Percentiles rank a stretch among this genome's conserved stretches.
Conservation (phyloP, 2,329 filamentous ascomycete genomes). For the Parafenestella ontariensis region DNA sequence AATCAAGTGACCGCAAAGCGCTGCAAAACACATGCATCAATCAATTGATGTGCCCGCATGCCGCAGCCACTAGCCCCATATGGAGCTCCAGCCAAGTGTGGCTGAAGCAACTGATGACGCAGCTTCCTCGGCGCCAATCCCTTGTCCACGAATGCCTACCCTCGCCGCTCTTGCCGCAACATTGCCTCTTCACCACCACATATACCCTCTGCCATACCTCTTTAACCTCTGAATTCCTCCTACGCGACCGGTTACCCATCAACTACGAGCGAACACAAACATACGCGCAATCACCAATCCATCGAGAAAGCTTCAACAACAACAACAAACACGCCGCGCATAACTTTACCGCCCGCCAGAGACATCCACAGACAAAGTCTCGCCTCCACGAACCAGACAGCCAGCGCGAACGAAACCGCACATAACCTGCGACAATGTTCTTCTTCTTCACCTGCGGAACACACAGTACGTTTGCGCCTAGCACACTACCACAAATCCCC, state of each 20-base stretch:
- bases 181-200: neutral
- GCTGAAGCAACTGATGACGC: slow-evolving; percentile 31
- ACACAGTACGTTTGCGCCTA: slow-evolving; percentile 48
- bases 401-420: neutral
- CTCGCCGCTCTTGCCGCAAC: slow-evolving; percentile 5
- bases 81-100: slow-evolving; percentile 31
- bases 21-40: neutral
- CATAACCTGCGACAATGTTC: slow-evolving; percentile 44
- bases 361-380: neutral
- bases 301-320: neutral
- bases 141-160: slow-evolving; percentile 1
- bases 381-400: no score
- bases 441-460: slow-evolving; percentile 61
- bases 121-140: slow-evolving; percentile 27
- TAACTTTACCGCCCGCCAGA: neutral
- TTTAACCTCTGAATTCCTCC: neutral
- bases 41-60: neutral
- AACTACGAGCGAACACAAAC: neutral
- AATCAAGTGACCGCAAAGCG: neutral
- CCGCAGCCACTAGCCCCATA: neutral
- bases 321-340: neutral
- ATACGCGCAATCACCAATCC: neutral
- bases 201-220: neutral
- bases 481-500: neutral
- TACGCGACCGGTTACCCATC: neutral